Evolutionary conservation across 176 grass and related monocot genomes (phyloP).

Genomic region (Hsuehochloa calcarea): DNA sequence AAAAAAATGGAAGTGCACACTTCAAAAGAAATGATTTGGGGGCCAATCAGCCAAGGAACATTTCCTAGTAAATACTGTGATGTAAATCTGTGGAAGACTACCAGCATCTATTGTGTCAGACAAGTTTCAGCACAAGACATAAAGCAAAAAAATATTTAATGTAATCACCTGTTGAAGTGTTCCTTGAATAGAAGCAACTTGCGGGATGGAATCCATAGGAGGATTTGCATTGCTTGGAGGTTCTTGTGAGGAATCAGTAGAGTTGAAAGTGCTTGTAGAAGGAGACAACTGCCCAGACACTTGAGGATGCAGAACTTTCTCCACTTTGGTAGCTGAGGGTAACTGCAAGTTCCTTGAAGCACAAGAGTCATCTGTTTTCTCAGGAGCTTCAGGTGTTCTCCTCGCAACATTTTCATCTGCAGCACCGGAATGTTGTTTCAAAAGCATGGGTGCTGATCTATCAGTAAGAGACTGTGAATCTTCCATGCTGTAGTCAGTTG

Average conservation of each 20-base stretch:
- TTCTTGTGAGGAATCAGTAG: slow-evolving; percentile 54
- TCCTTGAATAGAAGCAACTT: slow-evolving; percentile 59
- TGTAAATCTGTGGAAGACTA: background rate
- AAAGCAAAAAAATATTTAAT: slow-evolving; percentile 1
- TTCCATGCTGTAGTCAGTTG: slow-evolving; percentile 47
- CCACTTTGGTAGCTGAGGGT: slow-evolving; percentile 44
- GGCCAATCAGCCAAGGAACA: background rate
- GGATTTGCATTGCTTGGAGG: slow-evolving; percentile 37
- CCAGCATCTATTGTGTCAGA: background rate
- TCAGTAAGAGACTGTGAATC: slow-evolving; percentile 35
- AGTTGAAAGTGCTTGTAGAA: slow-evolving; percentile 44
- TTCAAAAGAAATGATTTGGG: background rate
- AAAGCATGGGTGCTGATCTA: slow-evolving; percentile 19
- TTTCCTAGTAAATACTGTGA: slow-evolving; percentile 4
- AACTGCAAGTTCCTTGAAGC: slow-evolving; percentile 35
- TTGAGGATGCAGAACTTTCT: slow-evolving; percentile 56
- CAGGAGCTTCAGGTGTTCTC: slow-evolving; percentile 38
- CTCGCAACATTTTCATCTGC: slow-evolving; percentile 37
- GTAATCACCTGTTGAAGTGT: slow-evolving; percentile 67
- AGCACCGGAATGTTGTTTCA: slow-evolving; percentile 31
- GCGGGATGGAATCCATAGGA: slow-evolving; percentile 41
- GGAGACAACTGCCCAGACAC: slow-evolving; percentile 38
- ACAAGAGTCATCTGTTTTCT: slow-evolving; percentile 32
- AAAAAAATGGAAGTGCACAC: background rate
- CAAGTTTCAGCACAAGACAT: slow-evolving; percentile 8